These are phyloP conservation scores for Macrolepiota dolichaula DNA, from an alignment of 768 basidiomycete species.

Conservation along the genomic window DNA sequence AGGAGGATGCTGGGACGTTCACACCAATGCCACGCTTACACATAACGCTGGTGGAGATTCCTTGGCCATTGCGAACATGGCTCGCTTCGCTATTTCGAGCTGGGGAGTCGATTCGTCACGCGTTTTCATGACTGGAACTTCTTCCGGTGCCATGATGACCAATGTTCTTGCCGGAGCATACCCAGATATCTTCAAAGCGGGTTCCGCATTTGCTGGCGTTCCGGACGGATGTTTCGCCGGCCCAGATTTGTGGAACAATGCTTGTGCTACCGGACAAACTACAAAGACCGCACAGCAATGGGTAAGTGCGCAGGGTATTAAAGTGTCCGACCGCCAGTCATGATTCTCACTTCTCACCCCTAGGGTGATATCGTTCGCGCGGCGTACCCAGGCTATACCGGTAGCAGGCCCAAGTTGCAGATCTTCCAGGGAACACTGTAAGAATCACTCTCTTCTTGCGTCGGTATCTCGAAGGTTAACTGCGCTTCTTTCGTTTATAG, in stretches of 20 bases:
- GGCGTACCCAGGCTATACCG: constrained; percentile 52
- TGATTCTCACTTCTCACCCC: not conserved
- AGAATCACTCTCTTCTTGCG: constrained; percentile 1
- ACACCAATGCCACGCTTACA: constrained; percentile 45
- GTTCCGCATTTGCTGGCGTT: constrained; percentile 48
- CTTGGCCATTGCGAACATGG: constrained; percentile 43
- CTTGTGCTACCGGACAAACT: constrained; percentile 41
- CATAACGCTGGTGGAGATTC: constrained; percentile 57
- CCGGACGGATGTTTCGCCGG: constrained; percentile 54
- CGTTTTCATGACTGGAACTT: constrained; percentile 50
- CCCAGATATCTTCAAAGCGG: constrained; percentile 51
- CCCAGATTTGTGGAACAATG: constrained; percentile 41
- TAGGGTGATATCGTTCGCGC: constrained; percentile 42
- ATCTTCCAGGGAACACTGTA: constrained; percentile 52
- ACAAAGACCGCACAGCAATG: constrained; percentile 45
- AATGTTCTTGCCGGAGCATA: constrained; percentile 52
- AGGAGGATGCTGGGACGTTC: constrained; percentile 54
- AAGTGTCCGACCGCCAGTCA: not conserved
- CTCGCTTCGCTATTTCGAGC: constrained; percentile 45
- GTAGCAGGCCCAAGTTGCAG: constrained; percentile 46
- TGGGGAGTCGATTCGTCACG: constrained; percentile 42
- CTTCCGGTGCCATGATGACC: constrained; percentile 61
- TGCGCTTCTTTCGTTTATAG: constrained; percentile 18
- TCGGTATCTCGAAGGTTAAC: not conserved
- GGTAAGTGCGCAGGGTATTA: constrained; percentile 24